Conservation (phyloP, 179 eudicot species). For the Silene vulgaris region DNA sequence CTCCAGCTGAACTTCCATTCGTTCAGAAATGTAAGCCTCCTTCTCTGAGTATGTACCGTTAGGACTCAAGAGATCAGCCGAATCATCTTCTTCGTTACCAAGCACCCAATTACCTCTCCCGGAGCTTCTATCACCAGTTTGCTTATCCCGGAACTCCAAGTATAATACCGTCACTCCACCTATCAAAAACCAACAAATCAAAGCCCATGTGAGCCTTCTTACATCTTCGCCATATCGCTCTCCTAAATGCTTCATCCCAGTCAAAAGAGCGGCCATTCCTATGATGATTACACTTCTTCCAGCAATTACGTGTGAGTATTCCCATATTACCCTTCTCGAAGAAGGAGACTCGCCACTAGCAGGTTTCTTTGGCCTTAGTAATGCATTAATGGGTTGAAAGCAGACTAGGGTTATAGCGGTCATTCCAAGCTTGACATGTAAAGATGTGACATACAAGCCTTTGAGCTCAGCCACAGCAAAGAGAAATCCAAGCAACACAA, state of each 20-base stretch:
- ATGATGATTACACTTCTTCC: conserved; percentile 69
- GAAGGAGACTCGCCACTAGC: conserved; percentile 47
- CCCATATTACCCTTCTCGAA: conserved; percentile 62
- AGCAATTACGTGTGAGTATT: conserved; percentile 56
- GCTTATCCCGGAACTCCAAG: conserved; percentile 61
- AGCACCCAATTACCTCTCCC: conserved; percentile 75
- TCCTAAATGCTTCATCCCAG: conserved; percentile 86
- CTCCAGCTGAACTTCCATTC: conserved; percentile 87
- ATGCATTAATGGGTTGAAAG: conserved; percentile 69
- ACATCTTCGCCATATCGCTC: conserved; percentile 72
- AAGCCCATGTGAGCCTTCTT: conserved; percentile 66
- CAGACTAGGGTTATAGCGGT: conserved; percentile 58
- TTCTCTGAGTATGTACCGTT: conserved; percentile 37
- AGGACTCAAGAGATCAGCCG: conserved; percentile 63
- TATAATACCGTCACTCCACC: conserved; percentile 51
- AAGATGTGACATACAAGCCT: conserved; percentile 55
- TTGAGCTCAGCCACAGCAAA: conserved; percentile 94
- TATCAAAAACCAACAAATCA: conserved; percentile 66
- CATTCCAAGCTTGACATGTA: conserved; percentile 82
- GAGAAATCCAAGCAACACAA: conserved; percentile 74
- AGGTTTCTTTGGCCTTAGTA: conserved; percentile 68
- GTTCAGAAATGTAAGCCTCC: conserved; percentile 45
- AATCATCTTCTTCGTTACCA: conserved; percentile 83
- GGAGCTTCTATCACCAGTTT: conserved; percentile 34
- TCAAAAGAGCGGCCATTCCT: conserved; percentile 69